Evolutionary conservation across 139 green algal species (phyloP), one percentile per base, ranked within the genome.

Genomic region (Auxenochlorella protothecoides): DNA sequence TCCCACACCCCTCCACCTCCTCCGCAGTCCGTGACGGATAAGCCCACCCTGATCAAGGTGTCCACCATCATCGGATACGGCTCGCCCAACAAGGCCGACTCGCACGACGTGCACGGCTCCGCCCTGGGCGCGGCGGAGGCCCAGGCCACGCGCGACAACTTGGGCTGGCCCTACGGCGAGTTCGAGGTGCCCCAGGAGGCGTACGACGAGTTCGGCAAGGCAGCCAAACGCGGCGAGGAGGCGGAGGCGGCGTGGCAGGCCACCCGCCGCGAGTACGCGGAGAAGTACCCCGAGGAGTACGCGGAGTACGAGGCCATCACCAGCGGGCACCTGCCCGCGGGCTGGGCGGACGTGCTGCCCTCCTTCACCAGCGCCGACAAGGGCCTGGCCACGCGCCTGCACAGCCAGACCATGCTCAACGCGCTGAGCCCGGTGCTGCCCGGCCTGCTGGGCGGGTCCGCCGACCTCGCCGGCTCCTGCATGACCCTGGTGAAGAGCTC

Each of bases 401-500:
- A 97, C 85, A 94, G 85, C 77, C 90, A 96, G 90, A 96, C 87
- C 74, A 96, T 96, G 87, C 84, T 99, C 7, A 98, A 98, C 81
- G 91, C 91, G 9, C 87, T 99, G 70, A 89, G 87, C 9, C 82
- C 85, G 63, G 88, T 85, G 14, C 85, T 99, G 63, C 94, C 94
- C 66, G 95, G 92, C 76, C 85, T 99, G 70, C 84, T 97, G 15
- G 94, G 94, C 74, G 94, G 94, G 72, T 96, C 90, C 59, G 95
- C 95, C 67, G 95, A 99, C 82, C 85, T 99, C 73, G 94, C 95
- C 6, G 89, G 91, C 68, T 98, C 94, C 83, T 98, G 98, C 92
- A 93, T 98, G 88, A 99, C 95, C 9, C 86, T 99, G 53, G 95
- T 98, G 89, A 99, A 98, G 91, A 89, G 89, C 80, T 96, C 90